Evolutionary conservation across 2,329 filamentous ascomycete species (phyloP).

Genomic region (Aspergillus clavatus): DNA sequence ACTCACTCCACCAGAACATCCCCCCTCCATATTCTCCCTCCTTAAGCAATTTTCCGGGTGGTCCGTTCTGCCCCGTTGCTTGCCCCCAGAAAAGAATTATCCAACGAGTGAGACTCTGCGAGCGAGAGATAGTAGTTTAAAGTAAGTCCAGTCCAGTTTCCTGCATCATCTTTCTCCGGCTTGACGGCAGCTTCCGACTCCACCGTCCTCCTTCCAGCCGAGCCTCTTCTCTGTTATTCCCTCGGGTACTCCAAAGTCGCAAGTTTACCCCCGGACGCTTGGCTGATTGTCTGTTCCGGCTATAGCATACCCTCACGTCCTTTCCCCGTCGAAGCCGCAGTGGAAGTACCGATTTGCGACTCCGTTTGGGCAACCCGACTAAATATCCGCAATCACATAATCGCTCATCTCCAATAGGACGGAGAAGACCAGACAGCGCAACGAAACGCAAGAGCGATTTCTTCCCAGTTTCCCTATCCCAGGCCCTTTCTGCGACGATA

Average conservation of each 20-base stretch:
- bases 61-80: constrained; percentile 22
- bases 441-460: not conserved
- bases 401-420: not conserved
- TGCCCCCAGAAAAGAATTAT: constrained; percentile 2
- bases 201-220: constrained; percentile 35
- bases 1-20: no score
- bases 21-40: no score
- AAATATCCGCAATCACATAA: not conserved
- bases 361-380: constrained; percentile 6
- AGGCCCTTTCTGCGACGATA: constrained; percentile 16
- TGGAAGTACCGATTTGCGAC: constrained; percentile 9
- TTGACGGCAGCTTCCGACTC: constrained; percentile 19
- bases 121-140: no score
- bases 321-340: constrained; percentile 4
- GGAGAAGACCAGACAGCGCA: not conserved
- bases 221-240: constrained; percentile 20
- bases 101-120: not conserved
- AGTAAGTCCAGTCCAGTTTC: no score
- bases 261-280: constrained; percentile 2
- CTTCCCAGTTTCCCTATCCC: constrained; percentile 9
- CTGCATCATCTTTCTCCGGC: constrained; percentile 5
- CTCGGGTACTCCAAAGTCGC: constrained; percentile 26
- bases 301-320: not conserved
- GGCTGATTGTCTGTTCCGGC: not conserved
- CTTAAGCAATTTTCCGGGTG: constrained; percentile 16